Base-by-base conservation (phyloP, 1,284 basidiomycete genomes). In the Cryptococcus neoformans region DNA sequence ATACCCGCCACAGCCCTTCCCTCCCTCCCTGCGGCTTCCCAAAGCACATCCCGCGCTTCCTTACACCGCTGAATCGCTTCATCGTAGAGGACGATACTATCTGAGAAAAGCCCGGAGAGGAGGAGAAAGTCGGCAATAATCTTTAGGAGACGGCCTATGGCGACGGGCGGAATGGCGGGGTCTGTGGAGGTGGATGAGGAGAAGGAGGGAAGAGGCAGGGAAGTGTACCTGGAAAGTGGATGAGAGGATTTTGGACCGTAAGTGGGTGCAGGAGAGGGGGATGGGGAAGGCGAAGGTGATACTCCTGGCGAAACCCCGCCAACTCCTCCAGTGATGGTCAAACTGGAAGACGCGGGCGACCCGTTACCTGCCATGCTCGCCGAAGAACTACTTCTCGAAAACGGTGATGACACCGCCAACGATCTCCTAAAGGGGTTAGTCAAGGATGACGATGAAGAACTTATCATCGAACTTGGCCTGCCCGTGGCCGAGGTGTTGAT, bases 41-140 rank as follows among this genome's bases (percentile, higher is more conserved):
- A 97, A 17, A 88, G 80, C 16, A 83, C 76, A 73, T 97, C 93
- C 45, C 85, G 83, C 5, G 85, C 83, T 0, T 81, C 80, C 69
- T 87, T 89, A 63, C 90, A 85, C 34, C 88, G 72, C 45, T 83
- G 82, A 7, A 90, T 78, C 6, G 91, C 88, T 76, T 96, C 92
- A 54, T 85, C 84, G 75, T 92, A 96, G 84, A 90, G 91, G 59
- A 87, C 81, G 51, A 82, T 80, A 0, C 92, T 89, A 72, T 96
- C 92, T 51, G 85, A 83, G 45, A 84, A 84, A 64, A 89, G 81
- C 14, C 93, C 93, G 8, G 90, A 83, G 17, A 96, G 79, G 34
- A 95, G 78, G 75, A 89, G 92, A 64, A 95, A 83, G 74, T 95
- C 92, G 0, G 86, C 93, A n/a, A 91, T 81, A 14, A 93, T 82